Conservation (phyloP, 331 rosid genomes). For the Stylosanthes scabra region DNA sequence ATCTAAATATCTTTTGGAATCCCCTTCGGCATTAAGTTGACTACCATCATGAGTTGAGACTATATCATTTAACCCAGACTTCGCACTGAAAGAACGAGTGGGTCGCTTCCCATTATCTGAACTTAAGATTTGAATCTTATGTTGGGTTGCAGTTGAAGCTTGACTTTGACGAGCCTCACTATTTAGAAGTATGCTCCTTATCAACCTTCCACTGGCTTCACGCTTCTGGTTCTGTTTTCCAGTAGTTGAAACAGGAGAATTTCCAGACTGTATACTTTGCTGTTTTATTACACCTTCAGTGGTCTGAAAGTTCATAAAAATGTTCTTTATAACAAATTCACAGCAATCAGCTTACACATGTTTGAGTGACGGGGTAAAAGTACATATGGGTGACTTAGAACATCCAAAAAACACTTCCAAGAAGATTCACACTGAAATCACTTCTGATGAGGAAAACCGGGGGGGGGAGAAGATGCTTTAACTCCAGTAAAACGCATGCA, state of each 20-base stretch:
- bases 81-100: conserved; percentile 53
- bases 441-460: neutral
- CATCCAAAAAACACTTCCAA: too few relatives aligned
- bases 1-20: conserved; percentile 57
- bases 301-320: conserved; percentile 49
- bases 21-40: conserved; percentile 63
- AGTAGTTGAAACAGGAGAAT: conserved; percentile 56
- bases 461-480: too few relatives aligned
- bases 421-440: too few relatives aligned
- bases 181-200: conserved; percentile 74
- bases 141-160: conserved; percentile 56
- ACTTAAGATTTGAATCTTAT: conserved; percentile 66
- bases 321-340: conserved; percentile 25
- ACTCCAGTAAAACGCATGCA: neutral
- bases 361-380: neutral
- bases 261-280: conserved; percentile 55
- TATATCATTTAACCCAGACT: too few relatives aligned
- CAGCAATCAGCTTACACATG: neutral
- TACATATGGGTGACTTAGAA: conserved; percentile 6
- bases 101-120: conserved; percentile 71
- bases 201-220: conserved; percentile 75
- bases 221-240: conserved; percentile 76
- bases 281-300: conserved; percentile 49
- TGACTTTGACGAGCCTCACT: conserved; percentile 76
- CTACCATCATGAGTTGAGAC: too few relatives aligned